phyloP scores from a whole-genome alignment of 441 rosid genomes.

The Euphorbia schlechtendalii region DNA sequence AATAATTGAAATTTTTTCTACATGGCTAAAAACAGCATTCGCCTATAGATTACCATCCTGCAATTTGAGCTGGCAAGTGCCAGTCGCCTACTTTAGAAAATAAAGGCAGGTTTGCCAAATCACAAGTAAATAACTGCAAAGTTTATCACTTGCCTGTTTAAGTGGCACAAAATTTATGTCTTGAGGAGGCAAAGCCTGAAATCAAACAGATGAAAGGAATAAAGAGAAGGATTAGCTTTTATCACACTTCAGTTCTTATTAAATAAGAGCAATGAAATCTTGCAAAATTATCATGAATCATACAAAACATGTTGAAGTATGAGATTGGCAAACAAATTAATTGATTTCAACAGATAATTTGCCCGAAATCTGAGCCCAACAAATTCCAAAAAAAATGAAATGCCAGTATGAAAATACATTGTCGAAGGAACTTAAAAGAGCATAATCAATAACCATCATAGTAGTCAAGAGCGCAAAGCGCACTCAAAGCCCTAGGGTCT shows the following conservation, averaged over 20 bases:
- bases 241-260: slow-evolving; percentile 3
- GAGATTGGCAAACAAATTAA: neutral
- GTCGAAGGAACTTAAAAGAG: neutral
- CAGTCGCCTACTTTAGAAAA: neutral
- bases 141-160: slow-evolving; percentile 55
- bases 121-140: neutral
- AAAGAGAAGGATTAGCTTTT: neutral
- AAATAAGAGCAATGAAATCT: neutral
- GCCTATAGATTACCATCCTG: too few species aligned
- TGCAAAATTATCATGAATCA: neutral
- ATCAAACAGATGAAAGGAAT: slow-evolving; percentile 18
- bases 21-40: too few species aligned
- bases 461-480: too few species aligned
- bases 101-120: neutral
- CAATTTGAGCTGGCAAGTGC: slow-evolving; percentile 2
- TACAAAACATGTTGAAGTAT: neutral
- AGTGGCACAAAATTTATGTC: slow-evolving; percentile 78
- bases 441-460: too few species aligned
- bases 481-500: too few species aligned
- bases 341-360: neutral
- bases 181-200: slow-evolving; percentile 78
- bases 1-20: too few species aligned
- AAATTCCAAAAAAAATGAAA: neutral
- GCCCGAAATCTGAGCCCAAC: neutral
- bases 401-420: neutral